Base-by-base conservation (phyloP, 176 grass and related monocot species). In the Cenchrus americanus region DNA sequence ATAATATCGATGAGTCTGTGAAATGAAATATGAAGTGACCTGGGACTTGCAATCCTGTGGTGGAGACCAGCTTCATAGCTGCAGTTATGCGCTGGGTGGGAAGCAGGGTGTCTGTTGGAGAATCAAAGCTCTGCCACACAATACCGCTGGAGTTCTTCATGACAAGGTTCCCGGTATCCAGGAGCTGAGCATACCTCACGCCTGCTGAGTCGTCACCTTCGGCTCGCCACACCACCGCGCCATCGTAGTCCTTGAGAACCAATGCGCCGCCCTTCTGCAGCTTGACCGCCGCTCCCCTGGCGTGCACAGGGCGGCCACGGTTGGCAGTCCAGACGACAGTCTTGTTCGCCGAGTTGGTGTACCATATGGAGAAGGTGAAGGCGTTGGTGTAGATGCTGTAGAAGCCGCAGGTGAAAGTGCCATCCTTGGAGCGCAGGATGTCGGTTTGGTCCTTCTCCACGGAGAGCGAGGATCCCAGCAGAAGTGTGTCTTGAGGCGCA, bases 51-150 rank as follows among this genome's bases (percentile, higher is more conserved):
- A 27, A 14, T n/a, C 46, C 69, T 8, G 43, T 71, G 48, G 23
- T 52, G 26, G 47, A 51, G 13, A 73, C 70, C 23, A 73, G 70
- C 70, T 18, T 73, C 17, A 47, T 73, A 26, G 49, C 70, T 52
- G 70, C 48, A 18, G 47, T 73, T 23, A 73, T 73, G 13, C 6
- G 12, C 14, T 73, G 70, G 70, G 1, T 52, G 24, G 70, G 70
- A 6, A 73, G 70, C 22, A 73, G 47, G 8, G 47, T 73, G 14
- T 73, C 70, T 18, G 48, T 73, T 9, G 70, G 47, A 18, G 70
- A 73, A 73, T 52, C 70, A 30, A 73, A 73, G 24, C 22, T 32
- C 47, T 30, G 47, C 70, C 70, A 73, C 47, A 52, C 70, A 30
- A 73, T 48, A 14, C 48, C 24, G 9, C 24, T 73, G 48, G 70